A percentile compares a stretch with the other conserved stretches of the same genome.
These are phyloP conservation scores for Pseudogymnoascus sp. DNA, from an alignment of 2,329 filamentous ascomycete genomes.

Conservation along the genomic window DNA sequence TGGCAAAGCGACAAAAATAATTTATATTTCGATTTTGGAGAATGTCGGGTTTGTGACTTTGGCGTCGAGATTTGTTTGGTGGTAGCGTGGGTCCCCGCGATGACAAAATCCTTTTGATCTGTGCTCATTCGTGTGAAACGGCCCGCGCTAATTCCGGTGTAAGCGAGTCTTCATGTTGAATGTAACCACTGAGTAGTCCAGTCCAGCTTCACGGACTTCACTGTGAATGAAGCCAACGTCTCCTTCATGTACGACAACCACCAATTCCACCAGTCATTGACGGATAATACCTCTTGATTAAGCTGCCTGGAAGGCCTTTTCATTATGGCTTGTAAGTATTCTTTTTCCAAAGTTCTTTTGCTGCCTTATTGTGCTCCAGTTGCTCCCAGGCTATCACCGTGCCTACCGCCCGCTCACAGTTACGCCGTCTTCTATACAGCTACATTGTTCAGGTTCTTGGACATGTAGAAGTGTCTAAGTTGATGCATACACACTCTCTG, in stretches of 20 bases:
- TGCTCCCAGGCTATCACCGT: constrained; percentile 18
- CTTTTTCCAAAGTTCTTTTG: constrained; percentile 14
- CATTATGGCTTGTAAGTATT: constrained; percentile 34
- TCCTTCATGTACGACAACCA: constrained; percentile 1
- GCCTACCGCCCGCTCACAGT: constrained; percentile 20
- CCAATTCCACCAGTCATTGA: constrained; percentile 10
- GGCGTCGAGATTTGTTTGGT: constrained; percentile 7
- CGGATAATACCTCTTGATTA: constrained; percentile 12
- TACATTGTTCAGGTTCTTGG: not conserved
- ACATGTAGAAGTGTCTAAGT: not conserved
- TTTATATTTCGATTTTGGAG: constrained; percentile 1
- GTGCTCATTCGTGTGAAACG: constrained; percentile 9
- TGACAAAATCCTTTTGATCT: constrained; percentile 9
- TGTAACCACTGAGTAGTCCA: constrained; percentile 5
- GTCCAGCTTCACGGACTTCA: constrained; percentile 6
- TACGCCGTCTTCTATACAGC: constrained; percentile 2
- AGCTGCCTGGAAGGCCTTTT: constrained; percentile 23
- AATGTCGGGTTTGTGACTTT: constrained; percentile 1
- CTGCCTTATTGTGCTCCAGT: constrained; percentile 9
- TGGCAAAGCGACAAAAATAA: constrained; percentile 3
- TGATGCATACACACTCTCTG: not conserved
- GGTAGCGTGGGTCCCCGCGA: constrained; percentile 7
- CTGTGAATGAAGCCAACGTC: constrained; percentile 7
- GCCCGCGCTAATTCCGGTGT: constrained; percentile 8
- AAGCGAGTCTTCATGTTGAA: constrained; percentile 8